These are phyloP conservation scores for Cunninghamia lanceolata DNA, from an alignment of 75 land plant genomes.

Conservation along the genomic window DNA sequence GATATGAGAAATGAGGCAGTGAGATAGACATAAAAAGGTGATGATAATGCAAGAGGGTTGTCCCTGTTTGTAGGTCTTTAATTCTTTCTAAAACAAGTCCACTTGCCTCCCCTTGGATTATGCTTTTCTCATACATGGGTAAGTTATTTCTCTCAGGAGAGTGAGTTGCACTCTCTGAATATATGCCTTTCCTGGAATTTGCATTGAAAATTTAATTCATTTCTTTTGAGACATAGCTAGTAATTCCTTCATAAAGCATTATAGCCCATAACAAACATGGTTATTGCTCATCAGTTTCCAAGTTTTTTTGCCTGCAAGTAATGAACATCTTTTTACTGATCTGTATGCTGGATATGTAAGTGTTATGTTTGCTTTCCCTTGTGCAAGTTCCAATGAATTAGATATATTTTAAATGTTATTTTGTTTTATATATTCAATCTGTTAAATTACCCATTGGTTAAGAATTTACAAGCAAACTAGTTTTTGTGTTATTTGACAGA, in stretches of 20 bases:
- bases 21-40: not conserved
- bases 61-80: not conserved
- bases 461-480: not conserved
- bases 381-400: not conserved
- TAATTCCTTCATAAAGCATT: not conserved
- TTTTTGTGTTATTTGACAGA: constrained; percentile 43
- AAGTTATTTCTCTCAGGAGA: not conserved
- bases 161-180: not conserved
- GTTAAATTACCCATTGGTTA: not conserved
- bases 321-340: not conserved
- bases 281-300: not conserved
- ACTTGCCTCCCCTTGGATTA: not conserved
- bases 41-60: not conserved
- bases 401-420: not conserved
- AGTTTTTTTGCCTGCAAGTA: not conserved
- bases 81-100: not conserved
- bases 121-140: not conserved
- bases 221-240: not conserved
- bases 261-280: not conserved
- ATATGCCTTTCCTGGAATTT: not conserved
- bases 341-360: not conserved
- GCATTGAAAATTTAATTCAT: not conserved
- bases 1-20: not conserved
- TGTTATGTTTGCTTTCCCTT: not conserved
- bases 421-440: not conserved